Evolutionary conservation across 2,329 filamentous ascomycete species (phyloP), one percentile per base, ranked within the genome.

Genomic region (Apiospora marii): DNA sequence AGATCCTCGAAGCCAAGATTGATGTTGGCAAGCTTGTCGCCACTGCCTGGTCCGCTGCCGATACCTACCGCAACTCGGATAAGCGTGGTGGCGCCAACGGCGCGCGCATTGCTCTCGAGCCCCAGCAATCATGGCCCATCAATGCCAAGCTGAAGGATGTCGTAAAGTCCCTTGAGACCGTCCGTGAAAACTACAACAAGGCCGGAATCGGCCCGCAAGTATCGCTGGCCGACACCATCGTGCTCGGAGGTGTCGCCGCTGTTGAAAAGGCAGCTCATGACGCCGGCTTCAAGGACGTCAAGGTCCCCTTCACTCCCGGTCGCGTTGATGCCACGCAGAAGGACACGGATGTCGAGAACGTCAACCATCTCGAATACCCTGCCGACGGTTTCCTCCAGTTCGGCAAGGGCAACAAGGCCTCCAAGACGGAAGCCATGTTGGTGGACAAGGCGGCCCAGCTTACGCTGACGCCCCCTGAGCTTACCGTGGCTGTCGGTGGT

Each of bases 51-150:
- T 90, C 90, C 0, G 90, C 92, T 0, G 92, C 92, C 34, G 92
- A 92, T 2, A 92, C 91, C 43, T 94, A 92, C 90, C 92, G 92
- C 74, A 88, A 90, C 77, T 89, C 90, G 76, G 93, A 95, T 86
- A 95, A 95, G 90, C 93, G 93, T 76, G 93, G 93, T 76, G 93
- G 93, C 79, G 93, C 93, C 83, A 95, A 95, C 78, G 93, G 93
- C 77, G 93, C 90, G 19, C 93, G 93, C 77, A 93, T 95, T 78
- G 91, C 92, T 46, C 91, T 95, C 14, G 85, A 87, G 74, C 93
- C 93, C 34, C 91, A 93, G 84, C 90, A 90, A 77, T 85, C 89
- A 81, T 95, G 93, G 93, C 83, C 89, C 79, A 88, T 91, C 80
- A 95, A 95, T 88, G 93, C 86, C 1, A 88, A 92, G 82, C 85